Evolutionary conservation across 352 stramenopile genomes (phyloP).

Genomic region (Phytophthora meadii): DNA sequence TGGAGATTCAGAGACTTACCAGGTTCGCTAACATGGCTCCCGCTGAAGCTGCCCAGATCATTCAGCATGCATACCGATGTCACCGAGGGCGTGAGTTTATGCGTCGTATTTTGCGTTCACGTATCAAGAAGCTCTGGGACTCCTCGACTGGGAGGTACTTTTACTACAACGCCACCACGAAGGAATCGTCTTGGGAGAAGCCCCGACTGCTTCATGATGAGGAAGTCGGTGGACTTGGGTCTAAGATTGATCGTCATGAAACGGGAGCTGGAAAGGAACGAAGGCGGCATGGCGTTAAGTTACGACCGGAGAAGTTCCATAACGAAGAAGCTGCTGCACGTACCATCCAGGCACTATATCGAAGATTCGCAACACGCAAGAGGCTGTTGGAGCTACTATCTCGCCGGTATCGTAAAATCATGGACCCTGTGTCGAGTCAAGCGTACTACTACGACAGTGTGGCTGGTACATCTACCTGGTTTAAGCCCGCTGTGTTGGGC

Average conservation of each 20-base stretch:
- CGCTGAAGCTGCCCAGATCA: constrained; percentile 59
- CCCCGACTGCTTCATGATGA: constrained; percentile 46
- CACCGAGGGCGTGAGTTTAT: constrained; percentile 50
- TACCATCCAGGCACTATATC: constrained; percentile 70
- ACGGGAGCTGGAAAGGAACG: not conserved
- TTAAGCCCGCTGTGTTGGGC: constrained; percentile 67
- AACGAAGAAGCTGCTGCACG: constrained; percentile 48
- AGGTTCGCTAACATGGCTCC: constrained; percentile 53
- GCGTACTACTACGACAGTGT: constrained; percentile 80
- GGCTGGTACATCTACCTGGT: constrained; percentile 52
- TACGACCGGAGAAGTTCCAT: constrained; percentile 44
- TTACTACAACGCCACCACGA: constrained; percentile 80
- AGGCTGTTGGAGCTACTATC: constrained; percentile 48
- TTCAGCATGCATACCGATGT: constrained; percentile 61
- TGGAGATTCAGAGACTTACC: constrained; percentile 63
- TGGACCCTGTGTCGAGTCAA: constrained; percentile 47
- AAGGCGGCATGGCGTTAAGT: constrained; percentile 13
- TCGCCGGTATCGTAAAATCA: constrained; percentile 66
- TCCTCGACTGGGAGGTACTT: constrained; percentile 54
- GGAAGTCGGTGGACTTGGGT: constrained; percentile 23
- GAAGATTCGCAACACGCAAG: constrained; percentile 55
- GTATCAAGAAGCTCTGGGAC: constrained; percentile 70
- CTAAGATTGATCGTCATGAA: not conserved
- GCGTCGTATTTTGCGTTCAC: constrained; percentile 48
- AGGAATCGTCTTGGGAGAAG: constrained; percentile 75